Base-by-base conservation (phyloP, 2,329 filamentous ascomycete species). In the Ceratocystis variospora region DNA sequence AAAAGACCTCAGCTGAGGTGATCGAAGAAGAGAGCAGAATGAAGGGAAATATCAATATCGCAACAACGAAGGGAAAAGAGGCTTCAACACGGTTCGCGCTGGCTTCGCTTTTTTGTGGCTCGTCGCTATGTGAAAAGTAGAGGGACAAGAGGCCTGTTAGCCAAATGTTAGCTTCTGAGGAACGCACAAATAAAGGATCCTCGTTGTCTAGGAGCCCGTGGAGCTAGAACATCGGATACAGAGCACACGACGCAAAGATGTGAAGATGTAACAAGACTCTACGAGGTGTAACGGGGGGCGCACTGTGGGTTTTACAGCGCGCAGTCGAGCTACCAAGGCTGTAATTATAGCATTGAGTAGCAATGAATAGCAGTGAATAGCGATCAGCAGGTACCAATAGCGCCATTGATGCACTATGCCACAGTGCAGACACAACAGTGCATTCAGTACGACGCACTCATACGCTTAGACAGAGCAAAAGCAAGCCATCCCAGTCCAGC, bases 181-280 rank as follows among this genome's bases (percentile, higher is more conserved):
- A 37, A 15, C 28, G 8, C 31, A n/a, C 55, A 59, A 59, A 59
- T 59, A 59, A 59, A 59, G 55, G 28, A n/a, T 15, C 37, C 37
- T 12, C 55, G 55, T 59, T 59, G 55, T 59, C 55, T 59, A 59
- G 55, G 55, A 33, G 31, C 55, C 55, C 55, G 55, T 59, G 55
- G 55, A 59, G 55, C 55, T 59, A 10, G 7, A n/a, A 59, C 28
- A 59, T 41, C 37, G 37, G 37, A 41, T 41, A 41, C 10, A 41
- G 37, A 41, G 37, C 37, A 12, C 37, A 41, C 37, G 37, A 41
- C 37, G 37, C 37, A 41, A 41, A 12, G 37, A 41, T 41, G 37
- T 41, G 37, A 41, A n/a, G 55, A 15, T 31, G 19, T 25, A 59
- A n/a, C 55, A 59, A 37, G 28, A 17, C 28, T 19, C 28, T 59